Evolutionary conservation across 306 rosid genomes (phyloP).

Genomic region (Castanea mollissima): DNA sequence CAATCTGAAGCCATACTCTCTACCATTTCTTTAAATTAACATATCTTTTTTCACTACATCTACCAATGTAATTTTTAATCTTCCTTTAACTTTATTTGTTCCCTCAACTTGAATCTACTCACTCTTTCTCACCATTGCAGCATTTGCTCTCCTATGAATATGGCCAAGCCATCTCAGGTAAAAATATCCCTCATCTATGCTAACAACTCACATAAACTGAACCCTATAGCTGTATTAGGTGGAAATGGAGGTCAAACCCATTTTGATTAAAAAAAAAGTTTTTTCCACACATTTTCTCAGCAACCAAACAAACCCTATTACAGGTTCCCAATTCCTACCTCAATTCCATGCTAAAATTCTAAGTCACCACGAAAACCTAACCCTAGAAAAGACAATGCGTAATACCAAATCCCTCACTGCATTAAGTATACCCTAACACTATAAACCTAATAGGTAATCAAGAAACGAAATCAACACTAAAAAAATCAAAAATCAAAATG

Average conservation of each 20-base stretch:
- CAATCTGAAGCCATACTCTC: too few relatives aligned
- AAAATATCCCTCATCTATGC: not conserved
- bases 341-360: not conserved
- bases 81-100: too few relatives aligned
- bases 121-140: too few relatives aligned
- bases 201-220: not conserved
- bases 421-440: not conserved
- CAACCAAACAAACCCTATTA: not conserved
- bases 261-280: not conserved
- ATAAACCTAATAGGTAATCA: slow-evolving; percentile 14
- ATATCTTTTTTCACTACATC: too few relatives aligned
- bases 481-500: not conserved
- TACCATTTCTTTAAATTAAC: too few relatives aligned
- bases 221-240: not conserved
- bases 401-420: not conserved
- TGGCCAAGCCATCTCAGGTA: too few relatives aligned
- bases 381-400: not conserved
- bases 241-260: not conserved
- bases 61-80: too few relatives aligned
- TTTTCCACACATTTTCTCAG: not conserved
- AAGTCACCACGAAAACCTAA: not conserved
- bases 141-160: too few relatives aligned
- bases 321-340: not conserved
- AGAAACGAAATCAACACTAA: not conserved
- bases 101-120: too few relatives aligned